These are phyloP conservation scores for Penicillium silybi DNA, from an alignment of 495 filamentous ascomycete species.

Conservation along the genomic window DNA sequence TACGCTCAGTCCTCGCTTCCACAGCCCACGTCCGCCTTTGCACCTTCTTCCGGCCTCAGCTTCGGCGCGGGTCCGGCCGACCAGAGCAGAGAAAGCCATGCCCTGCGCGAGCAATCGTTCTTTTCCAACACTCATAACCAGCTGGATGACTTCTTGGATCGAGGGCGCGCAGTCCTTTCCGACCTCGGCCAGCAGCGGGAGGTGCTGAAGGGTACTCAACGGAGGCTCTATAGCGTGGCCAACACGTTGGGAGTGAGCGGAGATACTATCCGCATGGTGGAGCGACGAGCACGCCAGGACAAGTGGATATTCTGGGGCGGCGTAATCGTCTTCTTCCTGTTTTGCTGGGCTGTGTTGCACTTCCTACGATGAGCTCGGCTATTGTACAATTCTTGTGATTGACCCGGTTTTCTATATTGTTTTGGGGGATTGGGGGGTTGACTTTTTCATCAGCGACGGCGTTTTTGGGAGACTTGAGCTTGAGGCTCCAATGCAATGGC, in stretches of 20 bases:
- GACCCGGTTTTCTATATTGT: neutral
- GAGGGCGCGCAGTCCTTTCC: slow-evolving; percentile 82
- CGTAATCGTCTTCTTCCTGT: slow-evolving; percentile 82
- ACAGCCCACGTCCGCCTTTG: slow-evolving; percentile 38
- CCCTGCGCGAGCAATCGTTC: slow-evolving; percentile 88
- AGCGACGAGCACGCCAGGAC: slow-evolving; percentile 85
- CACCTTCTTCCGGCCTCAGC: slow-evolving; percentile 43
- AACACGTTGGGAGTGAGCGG: slow-evolving; percentile 92
- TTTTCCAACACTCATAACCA: slow-evolving; percentile 71
- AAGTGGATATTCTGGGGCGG: slow-evolving; percentile 97
- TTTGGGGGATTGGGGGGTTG: slow-evolving; percentile 9
- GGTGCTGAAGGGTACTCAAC: slow-evolving; percentile 91
- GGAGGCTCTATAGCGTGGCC: slow-evolving; percentile 82
- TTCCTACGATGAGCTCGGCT: slow-evolving; percentile 59
- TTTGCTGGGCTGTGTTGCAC: slow-evolving; percentile 86
- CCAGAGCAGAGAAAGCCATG: slow-evolving; percentile 69
- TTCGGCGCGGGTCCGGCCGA: slow-evolving; percentile 55
- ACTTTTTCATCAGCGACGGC: slow-evolving; percentile 35
- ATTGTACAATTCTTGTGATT: slow-evolving; percentile 5
- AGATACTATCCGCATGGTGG: slow-evolving; percentile 94
- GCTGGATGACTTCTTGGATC: slow-evolving; percentile 89
- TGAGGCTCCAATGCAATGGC: neutral
- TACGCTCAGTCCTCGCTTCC: slow-evolving; percentile 63
- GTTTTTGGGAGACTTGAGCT: no score
- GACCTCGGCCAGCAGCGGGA: slow-evolving; percentile 89